phyloP scores from a whole-genome alignment of 345 rosid species.

The Dimocarpus longan region DNA sequence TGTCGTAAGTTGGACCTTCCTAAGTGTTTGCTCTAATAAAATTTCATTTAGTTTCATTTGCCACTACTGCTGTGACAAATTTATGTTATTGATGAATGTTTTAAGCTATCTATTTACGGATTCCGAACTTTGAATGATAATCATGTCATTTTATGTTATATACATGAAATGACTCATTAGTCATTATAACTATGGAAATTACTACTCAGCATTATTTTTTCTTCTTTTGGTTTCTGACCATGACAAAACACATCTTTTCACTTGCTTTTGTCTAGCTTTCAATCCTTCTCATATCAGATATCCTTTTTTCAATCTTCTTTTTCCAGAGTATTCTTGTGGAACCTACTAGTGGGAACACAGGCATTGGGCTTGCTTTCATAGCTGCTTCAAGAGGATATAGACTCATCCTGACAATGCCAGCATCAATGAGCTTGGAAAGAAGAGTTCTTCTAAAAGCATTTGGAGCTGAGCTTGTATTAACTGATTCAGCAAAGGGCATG shows the following conservation, averaged over 20 bases:
- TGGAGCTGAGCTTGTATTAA: constrained; percentile 85
- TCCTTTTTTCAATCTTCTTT: constrained; percentile 15
- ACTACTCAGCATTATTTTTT: background rate
- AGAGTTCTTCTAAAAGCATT: constrained; percentile 81
- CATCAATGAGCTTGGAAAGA: constrained; percentile 84
- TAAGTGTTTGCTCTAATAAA: background rate
- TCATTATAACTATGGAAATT: background rate
- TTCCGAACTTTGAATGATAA: background rate
- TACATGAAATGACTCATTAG: background rate
- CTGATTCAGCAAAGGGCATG: constrained; percentile 86
- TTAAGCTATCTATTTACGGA: background rate
- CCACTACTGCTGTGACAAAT: background rate
- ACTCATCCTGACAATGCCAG: constrained; percentile 79
- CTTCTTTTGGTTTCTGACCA: background rate
- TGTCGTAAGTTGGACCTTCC: background rate
- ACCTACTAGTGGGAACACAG: constrained; percentile 94
- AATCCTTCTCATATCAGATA: background rate
- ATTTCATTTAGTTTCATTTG: background rate
- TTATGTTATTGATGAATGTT: background rate
- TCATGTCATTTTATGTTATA: background rate
- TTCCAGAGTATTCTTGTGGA: constrained; percentile 75
- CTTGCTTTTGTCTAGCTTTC: constrained; percentile 4
- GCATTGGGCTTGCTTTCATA: constrained; percentile 84
- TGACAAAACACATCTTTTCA: background rate
- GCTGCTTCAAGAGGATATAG: constrained; percentile 83